phyloP scores from a whole-genome alignment of 208 protist genomes.

The Acanthamoeba healyi region DNA sequence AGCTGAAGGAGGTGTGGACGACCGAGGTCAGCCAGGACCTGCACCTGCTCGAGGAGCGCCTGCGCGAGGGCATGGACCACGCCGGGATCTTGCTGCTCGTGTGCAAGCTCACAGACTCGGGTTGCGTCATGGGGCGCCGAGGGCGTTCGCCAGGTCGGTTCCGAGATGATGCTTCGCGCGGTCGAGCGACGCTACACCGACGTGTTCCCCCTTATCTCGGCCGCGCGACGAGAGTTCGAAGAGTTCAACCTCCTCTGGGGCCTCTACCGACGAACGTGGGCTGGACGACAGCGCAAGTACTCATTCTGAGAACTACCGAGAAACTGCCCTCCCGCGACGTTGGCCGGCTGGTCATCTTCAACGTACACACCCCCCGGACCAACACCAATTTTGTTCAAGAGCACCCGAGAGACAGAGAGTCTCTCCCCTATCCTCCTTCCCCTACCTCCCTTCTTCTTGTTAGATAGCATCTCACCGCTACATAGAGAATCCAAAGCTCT shows the following conservation, averaged over 20 bases:
- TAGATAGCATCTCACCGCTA: too few species aligned
- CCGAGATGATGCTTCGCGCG: background rate
- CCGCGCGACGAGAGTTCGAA: constrained; percentile 19
- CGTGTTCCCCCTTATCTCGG: background rate
- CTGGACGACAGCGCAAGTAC: background rate
- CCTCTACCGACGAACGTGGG: constrained; percentile 13
- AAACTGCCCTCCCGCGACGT: background rate
- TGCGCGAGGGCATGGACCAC: background rate
- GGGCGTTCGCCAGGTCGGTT: background rate
- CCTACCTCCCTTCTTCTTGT: too few species aligned
- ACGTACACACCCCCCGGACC: too few species aligned
- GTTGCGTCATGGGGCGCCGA: background rate
- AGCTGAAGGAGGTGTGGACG: constrained; percentile 40
- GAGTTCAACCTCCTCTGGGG: constrained; percentile 36
- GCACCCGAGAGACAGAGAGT: too few species aligned
- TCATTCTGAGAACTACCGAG: background rate
- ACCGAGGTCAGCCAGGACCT: background rate
- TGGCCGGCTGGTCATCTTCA: too few species aligned
- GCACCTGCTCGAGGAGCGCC: background rate
- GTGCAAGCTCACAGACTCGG: constrained; percentile 3
- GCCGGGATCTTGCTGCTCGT: background rate
- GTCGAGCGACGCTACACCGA: background rate
- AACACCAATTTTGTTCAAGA: too few species aligned
- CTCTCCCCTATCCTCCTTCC: too few species aligned
- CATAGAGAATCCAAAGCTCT: too few species aligned